Evolutionary conservation across 148 eudicot genomes (phyloP), one percentile per base, ranked within the genome.

Genomic region (Beta vulgaris): DNA sequence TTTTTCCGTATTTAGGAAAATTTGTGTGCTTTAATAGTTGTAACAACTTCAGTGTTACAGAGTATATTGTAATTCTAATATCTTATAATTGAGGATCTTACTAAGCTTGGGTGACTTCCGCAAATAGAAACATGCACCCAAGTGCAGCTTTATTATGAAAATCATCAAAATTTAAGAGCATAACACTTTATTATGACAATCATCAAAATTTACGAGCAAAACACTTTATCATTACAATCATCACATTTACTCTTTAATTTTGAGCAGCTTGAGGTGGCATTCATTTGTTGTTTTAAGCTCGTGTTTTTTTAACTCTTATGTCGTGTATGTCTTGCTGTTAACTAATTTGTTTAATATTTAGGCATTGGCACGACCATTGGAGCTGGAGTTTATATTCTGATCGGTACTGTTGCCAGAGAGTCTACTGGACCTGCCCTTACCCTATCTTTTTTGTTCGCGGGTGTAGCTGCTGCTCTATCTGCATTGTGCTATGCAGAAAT

Each of bases 401-500:
- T 92, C 42, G 97, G 97, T 54, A 87, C 97, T 28, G 95, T 92
- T 28, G 97, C 97, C 16, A 85, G 93, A 79, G 97, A 92, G 70
- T 85, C 83, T 68, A 71, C 97, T 28, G 97, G 97, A 43, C 95
- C 96, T 1, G 95, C 95, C 68, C 90, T 92, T n/a, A 78, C 93
- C 65, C 64, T 92, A 57, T 92, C 97, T 31, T 92, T 92, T 76
- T 73, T 92, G 64, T 86, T 88, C 60, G 97, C 95, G 63, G 97
- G 95, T 32, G 81, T 90, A 76, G 95, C 97, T 37, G 95, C 97
- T 85, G 95, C 85, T 57, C 97, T 92, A 64, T 90, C 97, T 28
- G 95, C 97, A 61, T 91, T 91, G 70, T 89, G 97, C 78, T 91
- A 91, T 79, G 97, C 97, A 6, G 97, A 91, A 84, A 89, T 91